Evolutionary conservation across 2,329 filamentous ascomycete species (phyloP).

Genomic region (Harringtonia lauricola): DNA sequence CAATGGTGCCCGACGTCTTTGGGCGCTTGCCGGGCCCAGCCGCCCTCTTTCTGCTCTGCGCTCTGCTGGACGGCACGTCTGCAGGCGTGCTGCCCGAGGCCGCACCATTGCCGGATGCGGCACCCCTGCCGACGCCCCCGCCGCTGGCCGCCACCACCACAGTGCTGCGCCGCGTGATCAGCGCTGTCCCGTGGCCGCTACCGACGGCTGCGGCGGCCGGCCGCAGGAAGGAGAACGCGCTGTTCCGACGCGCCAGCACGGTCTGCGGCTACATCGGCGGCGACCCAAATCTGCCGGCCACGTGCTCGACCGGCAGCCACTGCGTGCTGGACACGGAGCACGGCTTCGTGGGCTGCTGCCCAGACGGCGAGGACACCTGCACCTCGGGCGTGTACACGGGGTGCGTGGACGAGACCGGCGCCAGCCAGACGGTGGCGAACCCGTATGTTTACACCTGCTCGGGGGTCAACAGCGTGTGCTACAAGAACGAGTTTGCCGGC

Average conservation of each 20-base stretch:
- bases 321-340: constrained; percentile 37
- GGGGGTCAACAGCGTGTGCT: constrained; percentile 37
- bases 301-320: constrained; percentile 45
- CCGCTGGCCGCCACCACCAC: constrained; percentile 18
- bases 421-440: constrained; percentile 37
- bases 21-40: constrained; percentile 18
- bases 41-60: constrained; percentile 18
- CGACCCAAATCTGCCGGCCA: constrained; percentile 39
- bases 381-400: constrained; percentile 45
- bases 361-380: constrained; percentile 36
- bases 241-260: constrained; percentile 32
- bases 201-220: constrained; percentile 25
- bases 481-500: constrained; percentile 42
- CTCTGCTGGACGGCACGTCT: constrained; percentile 14
- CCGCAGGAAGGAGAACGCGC: constrained; percentile 21
- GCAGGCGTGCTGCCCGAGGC: constrained; percentile 15
- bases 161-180: constrained; percentile 17
- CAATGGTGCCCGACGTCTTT: constrained; percentile 13
- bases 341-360: constrained; percentile 28
- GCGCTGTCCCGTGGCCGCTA: constrained; percentile 21
- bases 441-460: constrained; percentile 46
- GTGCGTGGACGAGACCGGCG: constrained; percentile 39
- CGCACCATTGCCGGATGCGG: constrained; percentile 18
- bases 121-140: constrained; percentile 11
- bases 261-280: constrained; percentile 48